These are phyloP conservation scores for Suhomyces bribrorum DNA, from an alignment of 1,139 yeast species.

Conservation along the genomic window DNA sequence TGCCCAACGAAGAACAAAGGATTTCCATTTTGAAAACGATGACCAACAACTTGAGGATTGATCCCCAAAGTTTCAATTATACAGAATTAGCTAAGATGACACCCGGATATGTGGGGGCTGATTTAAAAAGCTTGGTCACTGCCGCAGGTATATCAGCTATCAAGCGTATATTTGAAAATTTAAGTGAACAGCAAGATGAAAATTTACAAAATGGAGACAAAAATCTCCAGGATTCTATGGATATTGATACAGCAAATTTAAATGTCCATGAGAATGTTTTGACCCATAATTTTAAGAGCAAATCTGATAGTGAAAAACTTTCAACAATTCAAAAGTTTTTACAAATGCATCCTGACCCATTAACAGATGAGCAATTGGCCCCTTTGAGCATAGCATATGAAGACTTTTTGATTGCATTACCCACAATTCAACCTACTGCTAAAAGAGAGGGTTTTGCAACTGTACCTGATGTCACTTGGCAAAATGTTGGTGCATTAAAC, in stretches of 20 bases:
- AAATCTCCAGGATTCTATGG: conserved; percentile 36
- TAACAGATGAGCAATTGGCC: conserved; percentile 70
- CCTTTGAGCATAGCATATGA: conserved; percentile 73
- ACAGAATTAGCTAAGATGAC: conserved; percentile 81
- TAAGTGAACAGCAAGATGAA: conserved; percentile 41
- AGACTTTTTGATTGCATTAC: conserved; percentile 83
- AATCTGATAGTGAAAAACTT: conserved; percentile 42
- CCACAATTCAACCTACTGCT: conserved; percentile 95
- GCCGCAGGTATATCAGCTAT: conserved; percentile 97
- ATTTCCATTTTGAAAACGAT: conserved; percentile 73
- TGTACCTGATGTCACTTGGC: conserved; percentile 97
- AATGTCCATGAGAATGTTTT: conserved; percentile 13
- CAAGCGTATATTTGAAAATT: conserved; percentile 72
- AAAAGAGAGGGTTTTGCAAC: conserved; percentile 99
- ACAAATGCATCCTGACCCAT: conserved; percentile 72
- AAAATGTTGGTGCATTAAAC: conserved; percentile 86
- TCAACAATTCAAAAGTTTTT: conserved; percentile 77
- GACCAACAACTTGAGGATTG: conserved; percentile 64
- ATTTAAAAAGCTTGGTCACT: conserved; percentile 86
- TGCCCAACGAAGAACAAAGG: conserved; percentile 87
- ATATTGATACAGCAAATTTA: conserved; percentile 34
- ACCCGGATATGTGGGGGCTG: conserved; percentile 99
- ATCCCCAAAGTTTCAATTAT: conserved; percentile 67
- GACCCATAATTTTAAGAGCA: conserved; percentile 27
- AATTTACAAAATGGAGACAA: conserved; percentile 13